Conservation (phyloP, 257 asterid species). For the Nicotiana benthamiana region DNA sequence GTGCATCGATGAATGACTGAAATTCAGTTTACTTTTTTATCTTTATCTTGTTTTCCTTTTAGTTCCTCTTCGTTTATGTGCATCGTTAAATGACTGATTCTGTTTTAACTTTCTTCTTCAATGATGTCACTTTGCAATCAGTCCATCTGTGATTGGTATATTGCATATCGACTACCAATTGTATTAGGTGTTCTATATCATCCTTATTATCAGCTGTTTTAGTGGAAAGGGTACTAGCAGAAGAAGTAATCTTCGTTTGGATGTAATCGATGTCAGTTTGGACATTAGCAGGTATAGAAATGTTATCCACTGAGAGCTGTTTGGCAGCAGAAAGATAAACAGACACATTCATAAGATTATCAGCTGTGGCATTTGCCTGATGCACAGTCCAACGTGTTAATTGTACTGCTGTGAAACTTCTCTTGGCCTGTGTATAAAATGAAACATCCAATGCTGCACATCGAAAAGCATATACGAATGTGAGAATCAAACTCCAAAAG, state of each 20-base stretch:
- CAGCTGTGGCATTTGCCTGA: slow-evolving; percentile 17
- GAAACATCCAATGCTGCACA: slow-evolving; percentile 18
- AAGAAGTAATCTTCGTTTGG: slow-evolving; percentile 55
- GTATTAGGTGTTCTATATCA: slow-evolving; percentile 39
- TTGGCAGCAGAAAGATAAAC: slow-evolving; percentile 23
- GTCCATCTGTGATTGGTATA: no score
- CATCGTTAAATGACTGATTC: no score
- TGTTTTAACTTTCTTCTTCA: no score
- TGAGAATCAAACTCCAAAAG: background rate
- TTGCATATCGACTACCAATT: no score
- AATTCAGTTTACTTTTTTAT: no score
- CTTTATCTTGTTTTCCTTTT: no score
- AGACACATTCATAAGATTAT: slow-evolving; percentile 18
- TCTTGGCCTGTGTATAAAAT: slow-evolving; percentile 19
- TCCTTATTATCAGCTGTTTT: slow-evolving; percentile 47
- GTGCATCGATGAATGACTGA: no score
- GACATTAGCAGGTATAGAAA: slow-evolving; percentile 52
- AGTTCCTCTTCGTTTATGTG: no score
- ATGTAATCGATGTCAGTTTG: slow-evolving; percentile 62
- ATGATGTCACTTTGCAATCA: no score
- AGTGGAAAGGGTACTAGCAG: slow-evolving; percentile 54
- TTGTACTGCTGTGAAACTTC: slow-evolving; percentile 26
- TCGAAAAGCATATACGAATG: background rate
- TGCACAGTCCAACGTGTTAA: slow-evolving; percentile 13
- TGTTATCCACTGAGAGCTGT: slow-evolving; percentile 41